Percentiles rank a stretch among this genome's conserved stretches.
phyloP scores from a whole-genome alignment of 257 asterid species.

The Fraxinus quadrangulata region DNA sequence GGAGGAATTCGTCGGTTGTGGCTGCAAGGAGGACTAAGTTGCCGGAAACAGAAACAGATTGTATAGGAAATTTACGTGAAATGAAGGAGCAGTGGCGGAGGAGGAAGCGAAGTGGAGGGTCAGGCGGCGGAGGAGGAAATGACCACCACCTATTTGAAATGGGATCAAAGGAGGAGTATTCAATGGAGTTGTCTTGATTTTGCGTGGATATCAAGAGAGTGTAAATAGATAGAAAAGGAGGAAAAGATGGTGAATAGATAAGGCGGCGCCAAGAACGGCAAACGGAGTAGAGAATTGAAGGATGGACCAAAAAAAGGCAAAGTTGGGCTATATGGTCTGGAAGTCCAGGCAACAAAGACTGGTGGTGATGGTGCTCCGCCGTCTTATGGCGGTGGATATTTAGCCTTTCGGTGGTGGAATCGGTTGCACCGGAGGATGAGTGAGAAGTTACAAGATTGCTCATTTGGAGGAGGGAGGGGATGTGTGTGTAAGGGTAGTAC shows the following conservation, averaged over 20 bases:
- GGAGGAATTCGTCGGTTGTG: slow-evolving; percentile 59
- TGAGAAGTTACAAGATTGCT: slow-evolving; percentile 30
- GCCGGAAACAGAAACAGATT: slow-evolving; percentile 56
- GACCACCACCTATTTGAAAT: slow-evolving; percentile 56
- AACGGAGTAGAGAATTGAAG: slow-evolving; percentile 55
- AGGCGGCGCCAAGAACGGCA: slow-evolving; percentile 81
- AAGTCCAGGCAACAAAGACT: slow-evolving; percentile 61
- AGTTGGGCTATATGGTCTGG: slow-evolving; percentile 69
- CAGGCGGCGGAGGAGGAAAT: slow-evolving; percentile 59
- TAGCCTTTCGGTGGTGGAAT: slow-evolving; percentile 31
- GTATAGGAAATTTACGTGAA: slow-evolving; percentile 71
- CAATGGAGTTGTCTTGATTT: slow-evolving; percentile 25
- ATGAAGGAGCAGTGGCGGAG: slow-evolving; percentile 80
- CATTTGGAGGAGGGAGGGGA: slow-evolving; percentile 38
- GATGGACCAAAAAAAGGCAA: slow-evolving; percentile 59
- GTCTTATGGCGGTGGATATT: slow-evolving; percentile 30
- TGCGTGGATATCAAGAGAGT: slow-evolving; percentile 40
- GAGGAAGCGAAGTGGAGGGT: slow-evolving; percentile 47
- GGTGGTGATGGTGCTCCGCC: slow-evolving; percentile 27
- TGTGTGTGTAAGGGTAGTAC: not conserved
- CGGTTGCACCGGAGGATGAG: slow-evolving; percentile 16
- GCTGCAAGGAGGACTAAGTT: slow-evolving; percentile 68
- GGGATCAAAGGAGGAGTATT: slow-evolving; percentile 65
- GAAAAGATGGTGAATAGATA: slow-evolving; percentile 69
- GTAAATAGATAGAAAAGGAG: slow-evolving; percentile 70